Percentiles rank a stretch among this genome's conserved stretches.
Evolutionary conservation across 768 basidiomycete species (phyloP).

Genomic region (Crucibulum laeve): DNA sequence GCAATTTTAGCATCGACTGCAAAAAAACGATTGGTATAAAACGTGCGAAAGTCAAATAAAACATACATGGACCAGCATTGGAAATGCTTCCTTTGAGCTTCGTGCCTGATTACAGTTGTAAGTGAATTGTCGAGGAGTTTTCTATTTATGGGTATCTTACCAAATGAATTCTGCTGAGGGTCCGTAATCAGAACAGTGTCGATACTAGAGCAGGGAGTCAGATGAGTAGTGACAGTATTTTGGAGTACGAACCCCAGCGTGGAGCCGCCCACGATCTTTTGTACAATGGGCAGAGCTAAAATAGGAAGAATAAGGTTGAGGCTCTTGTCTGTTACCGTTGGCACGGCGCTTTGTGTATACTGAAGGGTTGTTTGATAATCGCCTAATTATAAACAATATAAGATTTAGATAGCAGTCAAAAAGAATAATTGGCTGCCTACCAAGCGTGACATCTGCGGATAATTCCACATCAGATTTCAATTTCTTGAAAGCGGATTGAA

Average conservation of each 20-base stretch:
- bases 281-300: slow-evolving; percentile 71
- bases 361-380: slow-evolving; percentile 58
- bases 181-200: slow-evolving; percentile 58
- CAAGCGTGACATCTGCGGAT: slow-evolving; percentile 51
- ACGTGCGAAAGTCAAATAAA: background rate
- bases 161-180: slow-evolving; percentile 53
- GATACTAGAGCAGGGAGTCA: slow-evolving; percentile 31
- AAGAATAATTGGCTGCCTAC: slow-evolving; percentile 20
- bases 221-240: background rate
- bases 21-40: slow-evolving; percentile 4
- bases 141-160: slow-evolving; percentile 21
- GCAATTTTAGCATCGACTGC: slow-evolving; percentile 64
- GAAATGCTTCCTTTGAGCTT: slow-evolving; percentile 58
- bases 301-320: slow-evolving; percentile 63
- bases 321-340: slow-evolving; percentile 55
- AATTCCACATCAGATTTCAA: slow-evolving; percentile 59
- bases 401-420: background rate
- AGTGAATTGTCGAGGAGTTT: background rate
- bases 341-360: slow-evolving; percentile 54
- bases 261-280: slow-evolving; percentile 60
- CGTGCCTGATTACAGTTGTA: slow-evolving; percentile 28
- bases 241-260: slow-evolving; percentile 39
- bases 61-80: slow-evolving; percentile 70
- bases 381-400: slow-evolving; percentile 31
- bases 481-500: slow-evolving; percentile 62